These are phyloP conservation scores for Chrysosporium queenslandicum DNA, from an alignment of 2,329 filamentous ascomycete species.

Conservation along the genomic window DNA sequence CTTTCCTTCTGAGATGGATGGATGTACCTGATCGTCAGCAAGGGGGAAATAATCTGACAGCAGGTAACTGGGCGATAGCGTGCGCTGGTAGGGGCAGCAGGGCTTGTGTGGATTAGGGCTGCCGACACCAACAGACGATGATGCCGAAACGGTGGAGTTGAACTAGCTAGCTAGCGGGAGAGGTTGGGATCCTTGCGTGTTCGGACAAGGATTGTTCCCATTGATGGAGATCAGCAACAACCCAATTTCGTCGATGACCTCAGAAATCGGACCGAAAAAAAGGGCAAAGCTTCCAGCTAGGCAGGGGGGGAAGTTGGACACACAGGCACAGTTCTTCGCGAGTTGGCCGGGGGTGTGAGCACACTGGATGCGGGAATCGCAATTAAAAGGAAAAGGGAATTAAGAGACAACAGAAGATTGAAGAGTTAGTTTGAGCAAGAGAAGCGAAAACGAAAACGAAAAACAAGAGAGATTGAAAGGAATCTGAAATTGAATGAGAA, in stretches of 20 bases:
- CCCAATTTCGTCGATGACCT: neutral
- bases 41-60: neutral
- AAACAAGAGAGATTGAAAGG: too few species aligned
- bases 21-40: constrained; percentile 8
- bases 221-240: neutral
- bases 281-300: neutral
- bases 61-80: neutral
- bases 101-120: constrained; percentile 6
- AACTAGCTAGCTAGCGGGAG: too few species aligned
- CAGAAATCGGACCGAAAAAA: neutral
- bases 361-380: too few species aligned
- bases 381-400: too few species aligned
- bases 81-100: neutral
- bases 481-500: too few species aligned
- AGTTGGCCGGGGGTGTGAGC: too few species aligned
- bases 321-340: too few species aligned
- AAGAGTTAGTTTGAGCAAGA: too few species aligned
- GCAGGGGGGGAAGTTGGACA: too few species aligned
- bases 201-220: neutral
- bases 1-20: too few species aligned
- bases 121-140: neutral
- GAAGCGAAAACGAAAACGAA: too few species aligned
- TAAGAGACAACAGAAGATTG: too few species aligned
- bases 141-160: constrained; percentile 3
- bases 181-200: neutral